Evolutionary conservation across 2,329 filamentous ascomycete genomes (phyloP), one percentile per base, ranked within the genome.

Genomic region (Penicillium sp.): DNA sequence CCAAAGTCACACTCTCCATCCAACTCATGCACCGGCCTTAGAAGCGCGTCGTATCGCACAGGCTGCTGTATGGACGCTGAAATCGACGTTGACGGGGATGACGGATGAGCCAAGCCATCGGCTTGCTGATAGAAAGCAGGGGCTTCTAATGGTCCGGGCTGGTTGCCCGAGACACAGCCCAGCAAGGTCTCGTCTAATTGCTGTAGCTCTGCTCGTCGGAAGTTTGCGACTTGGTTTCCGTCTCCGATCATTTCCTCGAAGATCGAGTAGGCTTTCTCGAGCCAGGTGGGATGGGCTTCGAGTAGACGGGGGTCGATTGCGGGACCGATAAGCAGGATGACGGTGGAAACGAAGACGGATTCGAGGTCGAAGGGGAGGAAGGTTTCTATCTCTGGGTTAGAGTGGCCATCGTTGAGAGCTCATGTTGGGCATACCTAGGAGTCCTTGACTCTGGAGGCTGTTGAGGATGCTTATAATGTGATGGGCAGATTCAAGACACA

Each of bases 311-410:
- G 56, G 42, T 78, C 74, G 11, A 79, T 64, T 45, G 70, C 61
- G 0, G 76, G 61, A 1, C 68, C 74, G 1, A 80, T 59, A 0
- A 79, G 60, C 0, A 80, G 66, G 10, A 76, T 70, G n/a, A 79
- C 68, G 1, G 72, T 75, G 0, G 79, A 77, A 0, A 77, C 71
- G 13, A 78, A 80, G 0, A 77, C 63, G 0, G 76, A 68, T 40
- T 81, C 78, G 0, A 80, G 69, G 52, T 81, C 78, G 47, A 79
- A 80, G 0, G 78, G 77, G 0, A 82, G 71, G 54, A 81, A 81
- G 0, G 73, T 77, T 63, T 81, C 79, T 81, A 40, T 40, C 14
- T n/a, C 21, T n/a, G 8, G 9, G 38, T 40, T 9, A 40, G 38
- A 9, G 21, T 40, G n/a, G n/a, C 21, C 11, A 18, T 40, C 5